phyloP scores from a whole-genome alignment of 1,284 basidiomycete genomes.

The Puccinia novopanici region DNA sequence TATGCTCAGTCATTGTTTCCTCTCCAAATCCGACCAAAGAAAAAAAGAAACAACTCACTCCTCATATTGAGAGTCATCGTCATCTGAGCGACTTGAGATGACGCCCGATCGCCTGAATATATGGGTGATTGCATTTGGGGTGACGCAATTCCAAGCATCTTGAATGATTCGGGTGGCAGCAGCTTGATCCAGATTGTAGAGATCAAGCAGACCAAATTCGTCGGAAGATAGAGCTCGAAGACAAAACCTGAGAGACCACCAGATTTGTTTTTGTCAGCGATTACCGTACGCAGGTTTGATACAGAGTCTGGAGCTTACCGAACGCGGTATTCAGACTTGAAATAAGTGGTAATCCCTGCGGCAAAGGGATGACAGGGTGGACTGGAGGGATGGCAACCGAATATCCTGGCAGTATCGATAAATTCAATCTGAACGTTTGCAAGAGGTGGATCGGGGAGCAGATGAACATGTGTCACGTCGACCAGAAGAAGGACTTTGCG shows the following conservation, averaged over 20 bases:
- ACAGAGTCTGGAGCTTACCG: slow-evolving; percentile 15
- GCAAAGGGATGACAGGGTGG: slow-evolving; percentile 38
- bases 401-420: slow-evolving; percentile 39
- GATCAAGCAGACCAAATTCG: slow-evolving; percentile 37
- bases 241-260: slow-evolving; percentile 16
- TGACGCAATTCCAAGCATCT: slow-evolving; percentile 44
- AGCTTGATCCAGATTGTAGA: slow-evolving; percentile 44
- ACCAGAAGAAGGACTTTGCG: slow-evolving; percentile 43
- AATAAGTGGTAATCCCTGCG: slow-evolving; percentile 40
- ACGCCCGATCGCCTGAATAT: slow-evolving; percentile 34
- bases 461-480: slow-evolving; percentile 27
- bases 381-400: slow-evolving; percentile 11
- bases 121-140: slow-evolving; percentile 4
- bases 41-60: slow-evolving; percentile 12
- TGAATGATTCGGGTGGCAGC: slow-evolving; percentile 43
- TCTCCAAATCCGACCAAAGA: neutral
- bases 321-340: slow-evolving; percentile 49
- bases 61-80: slow-evolving; percentile 24
- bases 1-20: neutral
- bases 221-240: slow-evolving; percentile 45
- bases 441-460: slow-evolving; percentile 34
- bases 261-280: neutral
- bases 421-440: slow-evolving; percentile 39
- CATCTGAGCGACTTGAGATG: slow-evolving; percentile 19
- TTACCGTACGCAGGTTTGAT: neutral